These are phyloP conservation scores for Aaosphaeria arxii DNA, from an alignment of 2,329 filamentous ascomycete species.

Conservation along the genomic window DNA sequence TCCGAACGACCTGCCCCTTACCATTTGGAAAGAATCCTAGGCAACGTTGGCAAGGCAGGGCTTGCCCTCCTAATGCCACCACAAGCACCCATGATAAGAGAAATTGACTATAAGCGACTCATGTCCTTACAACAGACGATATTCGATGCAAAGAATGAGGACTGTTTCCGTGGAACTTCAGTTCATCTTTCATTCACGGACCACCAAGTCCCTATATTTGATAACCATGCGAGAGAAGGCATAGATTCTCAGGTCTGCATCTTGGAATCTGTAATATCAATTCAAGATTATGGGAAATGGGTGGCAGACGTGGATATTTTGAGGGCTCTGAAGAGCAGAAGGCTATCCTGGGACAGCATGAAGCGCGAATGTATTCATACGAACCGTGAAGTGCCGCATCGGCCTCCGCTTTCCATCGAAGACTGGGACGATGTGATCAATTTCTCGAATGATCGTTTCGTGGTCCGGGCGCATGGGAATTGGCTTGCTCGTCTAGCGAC, in stretches of 20 bases:
- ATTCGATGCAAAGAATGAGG: conserved; percentile 1
- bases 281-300: neutral
- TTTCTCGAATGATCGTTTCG: neutral
- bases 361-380: no score
- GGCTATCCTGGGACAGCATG: no score
- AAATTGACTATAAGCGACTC: no score
- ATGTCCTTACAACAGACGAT: no score
- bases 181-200: conserved; percentile 3
- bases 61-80: neutral
- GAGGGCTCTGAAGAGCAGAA: neutral
- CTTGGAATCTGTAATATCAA: conserved; percentile 1
- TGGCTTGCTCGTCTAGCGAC: neutral
- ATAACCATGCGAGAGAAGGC: neutral
- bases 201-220: neutral
- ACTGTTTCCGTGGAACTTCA: conserved; percentile 2
- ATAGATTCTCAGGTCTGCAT: neutral
- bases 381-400: no score
- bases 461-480: conserved; percentile 1
- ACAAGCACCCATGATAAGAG: neutral
- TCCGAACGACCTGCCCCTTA: no score
- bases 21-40: neutral
- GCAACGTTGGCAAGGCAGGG: conserved; percentile 2
- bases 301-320: conserved; percentile 2
- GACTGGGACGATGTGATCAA: conserved; percentile 2
- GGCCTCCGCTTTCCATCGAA: neutral